These are phyloP conservation scores for Myrica gale DNA, from an alignment of 306 rosid species.

Conservation along the genomic window DNA sequence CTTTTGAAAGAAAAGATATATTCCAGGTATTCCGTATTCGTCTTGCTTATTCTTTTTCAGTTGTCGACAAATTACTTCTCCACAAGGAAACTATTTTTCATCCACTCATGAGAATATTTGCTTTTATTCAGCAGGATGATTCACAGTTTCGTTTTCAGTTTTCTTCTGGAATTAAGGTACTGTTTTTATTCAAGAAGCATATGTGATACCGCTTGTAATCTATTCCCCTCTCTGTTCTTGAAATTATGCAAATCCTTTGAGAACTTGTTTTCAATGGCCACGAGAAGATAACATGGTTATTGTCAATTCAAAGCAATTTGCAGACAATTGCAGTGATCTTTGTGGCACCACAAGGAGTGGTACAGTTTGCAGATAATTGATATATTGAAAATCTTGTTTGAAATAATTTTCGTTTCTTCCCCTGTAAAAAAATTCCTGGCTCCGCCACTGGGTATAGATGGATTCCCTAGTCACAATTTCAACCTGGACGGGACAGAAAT, in stretches of 20 bases:
- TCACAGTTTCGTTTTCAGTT: constrained; percentile 50
- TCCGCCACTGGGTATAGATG: no score
- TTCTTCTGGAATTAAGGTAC: constrained; percentile 79
- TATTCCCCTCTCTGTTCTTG: background rate
- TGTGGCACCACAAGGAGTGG: constrained; percentile 57
- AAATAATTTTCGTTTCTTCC: no score
- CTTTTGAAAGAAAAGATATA: constrained; percentile 22
- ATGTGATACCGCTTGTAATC: background rate
- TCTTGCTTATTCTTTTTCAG: background rate
- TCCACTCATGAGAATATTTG: constrained; percentile 10
- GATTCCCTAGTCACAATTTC: no score
- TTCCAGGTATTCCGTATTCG: constrained; percentile 46
- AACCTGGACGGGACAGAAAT: no score
- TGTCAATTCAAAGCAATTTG: constrained; percentile 36
- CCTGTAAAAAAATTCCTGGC: no score
- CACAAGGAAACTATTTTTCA: constrained; percentile 4
- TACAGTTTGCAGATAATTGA: no score
- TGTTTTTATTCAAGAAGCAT: background rate
- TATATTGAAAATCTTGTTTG: no score
- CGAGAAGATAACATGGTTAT: background rate
- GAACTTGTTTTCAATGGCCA: constrained; percentile 1
- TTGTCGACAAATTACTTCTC: constrained; percentile 1
- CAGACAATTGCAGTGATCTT: constrained; percentile 72
- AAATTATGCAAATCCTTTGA: background rate
- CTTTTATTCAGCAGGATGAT: constrained; percentile 44